These are phyloP conservation scores for Trichoderma endophyticum DNA, from an alignment of 2,329 filamentous ascomycete species.

Conservation along the genomic window DNA sequence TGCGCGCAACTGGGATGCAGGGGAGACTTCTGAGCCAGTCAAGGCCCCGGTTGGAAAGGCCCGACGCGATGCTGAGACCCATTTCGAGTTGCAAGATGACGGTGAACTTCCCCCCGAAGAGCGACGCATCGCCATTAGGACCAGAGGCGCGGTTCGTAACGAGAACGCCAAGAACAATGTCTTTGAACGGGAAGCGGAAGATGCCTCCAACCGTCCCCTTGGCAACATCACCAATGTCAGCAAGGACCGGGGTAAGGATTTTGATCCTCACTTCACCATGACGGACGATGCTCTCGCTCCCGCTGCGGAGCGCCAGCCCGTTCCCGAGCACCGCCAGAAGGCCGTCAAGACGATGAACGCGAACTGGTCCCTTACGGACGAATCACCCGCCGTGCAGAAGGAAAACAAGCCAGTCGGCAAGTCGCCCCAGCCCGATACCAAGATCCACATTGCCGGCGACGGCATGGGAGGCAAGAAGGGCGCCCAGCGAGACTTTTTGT, in stretches of 20 bases:
- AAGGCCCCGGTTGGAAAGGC: conserved; percentile 40
- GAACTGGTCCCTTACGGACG: conserved; percentile 55
- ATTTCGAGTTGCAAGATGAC: conserved; percentile 83
- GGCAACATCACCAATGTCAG: conserved; percentile 66
- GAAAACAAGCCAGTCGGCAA: conserved; percentile 31
- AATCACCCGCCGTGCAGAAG: conserved; percentile 52
- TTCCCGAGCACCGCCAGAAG: conserved; percentile 62
- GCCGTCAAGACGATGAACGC: conserved; percentile 71
- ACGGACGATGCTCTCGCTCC: conserved; percentile 61
- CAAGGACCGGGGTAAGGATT: conserved; percentile 70
- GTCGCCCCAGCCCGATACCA: conserved; percentile 20
- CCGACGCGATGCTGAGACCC: conserved; percentile 74
- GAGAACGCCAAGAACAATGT: conserved; percentile 73
- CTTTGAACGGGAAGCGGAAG: conserved; percentile 55
- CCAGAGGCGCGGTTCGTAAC: conserved; percentile 59
- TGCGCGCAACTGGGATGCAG: conserved; percentile 74
- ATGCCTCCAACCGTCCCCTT: conserved; percentile 47
- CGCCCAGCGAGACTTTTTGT: conserved; percentile 55
- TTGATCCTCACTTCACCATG: conserved; percentile 74
- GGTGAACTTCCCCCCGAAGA: conserved; percentile 54
- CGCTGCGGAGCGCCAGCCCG: conserved; percentile 39
- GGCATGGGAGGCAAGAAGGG: conserved; percentile 63
- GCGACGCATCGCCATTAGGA: conserved; percentile 42
- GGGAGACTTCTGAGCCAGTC: conserved; percentile 36
- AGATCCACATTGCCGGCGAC: conserved; percentile 51